Evolutionary conservation across 176 grass and related monocot genomes (phyloP).

Genomic region (Hordeum marinum): DNA sequence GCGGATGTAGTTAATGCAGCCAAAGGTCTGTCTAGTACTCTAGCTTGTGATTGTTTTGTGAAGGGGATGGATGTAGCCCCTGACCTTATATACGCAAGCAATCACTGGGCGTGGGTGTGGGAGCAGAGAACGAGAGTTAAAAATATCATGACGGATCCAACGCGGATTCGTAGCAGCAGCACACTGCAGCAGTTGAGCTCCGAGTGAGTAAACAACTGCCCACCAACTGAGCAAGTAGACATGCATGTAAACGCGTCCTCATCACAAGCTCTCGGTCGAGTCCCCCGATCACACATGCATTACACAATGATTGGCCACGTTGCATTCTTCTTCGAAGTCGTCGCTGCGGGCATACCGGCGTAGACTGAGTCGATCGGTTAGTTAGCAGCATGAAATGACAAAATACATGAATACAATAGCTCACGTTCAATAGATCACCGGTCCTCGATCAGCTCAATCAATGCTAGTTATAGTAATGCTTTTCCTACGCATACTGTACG

Average conservation of each 20-base stretch:
- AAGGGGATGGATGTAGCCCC: no score
- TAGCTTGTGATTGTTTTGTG: not conserved
- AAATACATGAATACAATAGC: no score
- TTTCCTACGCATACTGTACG: no score
- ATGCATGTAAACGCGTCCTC: not conserved
- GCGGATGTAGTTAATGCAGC: no score
- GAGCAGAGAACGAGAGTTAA: not conserved
- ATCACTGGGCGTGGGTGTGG: no score
- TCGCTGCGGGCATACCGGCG: not conserved
- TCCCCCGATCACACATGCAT: not conserved
- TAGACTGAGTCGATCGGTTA: not conserved
- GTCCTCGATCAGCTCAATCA: no score
- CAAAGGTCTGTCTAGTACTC: no score
- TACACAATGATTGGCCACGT: not conserved
- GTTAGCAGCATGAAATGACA: not conserved
- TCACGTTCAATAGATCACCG: no score
- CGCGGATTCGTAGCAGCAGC: not conserved
- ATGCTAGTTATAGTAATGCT: no score
- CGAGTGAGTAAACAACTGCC: not conserved
- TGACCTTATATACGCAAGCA: not conserved
- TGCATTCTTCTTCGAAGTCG: not conserved
- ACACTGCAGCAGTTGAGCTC: not conserved
- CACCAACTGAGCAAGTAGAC: no score
- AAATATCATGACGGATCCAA: not conserved
- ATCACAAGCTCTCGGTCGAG: not conserved